These are phyloP conservation scores for Lenzites betulinus DNA, from an alignment of 768 basidiomycete genomes.

Conservation along the genomic window DNA sequence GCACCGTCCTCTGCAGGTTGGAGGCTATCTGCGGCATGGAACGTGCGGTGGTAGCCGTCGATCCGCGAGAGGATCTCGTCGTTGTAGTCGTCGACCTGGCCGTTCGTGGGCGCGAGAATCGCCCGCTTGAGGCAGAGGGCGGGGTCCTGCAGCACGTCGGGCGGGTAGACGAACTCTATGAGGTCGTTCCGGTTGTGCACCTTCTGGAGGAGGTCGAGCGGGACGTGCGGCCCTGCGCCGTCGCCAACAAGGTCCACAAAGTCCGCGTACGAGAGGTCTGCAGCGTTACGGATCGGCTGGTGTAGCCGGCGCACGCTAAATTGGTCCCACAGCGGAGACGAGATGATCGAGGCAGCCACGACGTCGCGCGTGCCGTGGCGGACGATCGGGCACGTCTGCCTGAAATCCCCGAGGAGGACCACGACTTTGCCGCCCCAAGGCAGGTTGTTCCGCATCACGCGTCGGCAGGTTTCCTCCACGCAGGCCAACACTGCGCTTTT, in stretches of 20 bases:
- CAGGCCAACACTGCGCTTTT: slow-evolving; percentile 37
- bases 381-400: slow-evolving; percentile 44
- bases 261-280: slow-evolving; percentile 36
- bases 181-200: slow-evolving; percentile 22
- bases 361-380: slow-evolving; percentile 33
- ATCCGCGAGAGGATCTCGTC: slow-evolving; percentile 31
- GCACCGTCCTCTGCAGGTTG: slow-evolving; percentile 28
- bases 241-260: slow-evolving; percentile 44
- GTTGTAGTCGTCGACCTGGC: slow-evolving; percentile 40
- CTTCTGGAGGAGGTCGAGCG: slow-evolving; percentile 26
- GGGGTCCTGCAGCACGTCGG: slow-evolving; percentile 29
- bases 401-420: slow-evolving; percentile 42
- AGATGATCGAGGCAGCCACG: slow-evolving; percentile 40
- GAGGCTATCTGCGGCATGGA: slow-evolving; percentile 29
- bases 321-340: slow-evolving; percentile 35
- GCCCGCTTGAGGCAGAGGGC: slow-evolving; percentile 30
- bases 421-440: slow-evolving; percentile 43
- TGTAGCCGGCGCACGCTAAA: slow-evolving; percentile 34
- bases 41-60: slow-evolving; percentile 27
- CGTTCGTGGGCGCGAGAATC: slow-evolving; percentile 42
- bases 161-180: slow-evolving; percentile 34
- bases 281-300: slow-evolving; percentile 39
- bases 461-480: slow-evolving; percentile 37
- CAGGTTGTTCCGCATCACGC: slow-evolving; percentile 29
- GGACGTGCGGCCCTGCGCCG: slow-evolving; percentile 29